phyloP scores from a whole-genome alignment of 2,329 filamentous ascomycete species.

The Clonostachys rhizophaga region DNA sequence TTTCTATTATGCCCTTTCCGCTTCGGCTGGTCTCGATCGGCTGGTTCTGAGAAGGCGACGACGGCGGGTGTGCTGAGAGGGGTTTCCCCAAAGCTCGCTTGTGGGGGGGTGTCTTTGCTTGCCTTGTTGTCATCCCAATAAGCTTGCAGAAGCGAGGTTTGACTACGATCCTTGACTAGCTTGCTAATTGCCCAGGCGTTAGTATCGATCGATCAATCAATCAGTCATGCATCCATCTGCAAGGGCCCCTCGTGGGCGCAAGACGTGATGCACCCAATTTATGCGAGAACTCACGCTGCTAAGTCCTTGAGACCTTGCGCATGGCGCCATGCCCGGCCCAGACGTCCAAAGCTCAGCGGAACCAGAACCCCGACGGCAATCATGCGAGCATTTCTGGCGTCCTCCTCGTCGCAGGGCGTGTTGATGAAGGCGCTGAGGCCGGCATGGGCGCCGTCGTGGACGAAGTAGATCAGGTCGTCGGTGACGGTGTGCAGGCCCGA shows the following conservation, averaged over 20 bases:
- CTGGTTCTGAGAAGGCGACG: slow-evolving; percentile 27
- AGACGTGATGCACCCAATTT: background rate
- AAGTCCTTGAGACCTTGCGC: slow-evolving; percentile 71
- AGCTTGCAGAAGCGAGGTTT: slow-evolving; percentile 62
- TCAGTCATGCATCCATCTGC: slow-evolving; percentile 10
- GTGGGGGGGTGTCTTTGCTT: slow-evolving; percentile 24
- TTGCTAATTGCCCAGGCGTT: slow-evolving; percentile 27
- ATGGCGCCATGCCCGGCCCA: slow-evolving; percentile 88
- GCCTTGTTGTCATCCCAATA: slow-evolving; percentile 67
- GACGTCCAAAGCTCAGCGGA: slow-evolving; percentile 74
- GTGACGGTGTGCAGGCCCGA: slow-evolving; percentile 87
- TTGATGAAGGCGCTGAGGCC: slow-evolving; percentile 92
- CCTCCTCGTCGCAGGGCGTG: slow-evolving; percentile 68
- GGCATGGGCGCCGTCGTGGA: slow-evolving; percentile 73
- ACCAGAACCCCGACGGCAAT: slow-evolving; percentile 88
- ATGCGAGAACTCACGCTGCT: slow-evolving; percentile 50
- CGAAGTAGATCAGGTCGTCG: slow-evolving; percentile 90
- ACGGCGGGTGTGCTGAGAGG: slow-evolving; percentile 47
- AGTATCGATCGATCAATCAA: background rate
- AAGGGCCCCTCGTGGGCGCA: background rate
- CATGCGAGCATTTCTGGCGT: slow-evolving; percentile 84
- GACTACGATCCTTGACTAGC: slow-evolving; percentile 60
- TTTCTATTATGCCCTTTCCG: slow-evolving; percentile 44
- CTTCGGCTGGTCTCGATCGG: slow-evolving; percentile 13
- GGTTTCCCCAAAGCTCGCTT: slow-evolving; percentile 29